Conservation (phyloP, 139 green algal species). For the Coccomyxa sp. region DNA sequence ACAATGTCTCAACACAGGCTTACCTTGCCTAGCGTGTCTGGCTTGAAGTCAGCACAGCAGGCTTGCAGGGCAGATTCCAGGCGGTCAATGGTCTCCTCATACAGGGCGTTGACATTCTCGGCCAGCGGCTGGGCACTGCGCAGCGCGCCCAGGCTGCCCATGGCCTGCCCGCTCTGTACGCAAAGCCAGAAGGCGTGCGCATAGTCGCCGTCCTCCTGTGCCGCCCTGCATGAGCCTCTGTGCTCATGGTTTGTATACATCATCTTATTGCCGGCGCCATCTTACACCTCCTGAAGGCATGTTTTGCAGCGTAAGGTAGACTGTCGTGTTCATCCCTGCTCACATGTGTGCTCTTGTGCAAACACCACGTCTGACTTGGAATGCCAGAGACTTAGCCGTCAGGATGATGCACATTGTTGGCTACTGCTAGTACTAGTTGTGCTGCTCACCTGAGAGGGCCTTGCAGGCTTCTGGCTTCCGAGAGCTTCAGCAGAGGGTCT, state of each 20-base stretch:
- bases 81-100: conserved; percentile 25
- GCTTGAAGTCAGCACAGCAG: conserved; percentile 30
- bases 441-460: conserved; percentile 24
- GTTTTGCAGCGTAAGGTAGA: no score
- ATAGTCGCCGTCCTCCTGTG: conserved; percentile 39
- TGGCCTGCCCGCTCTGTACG: conserved; percentile 23
- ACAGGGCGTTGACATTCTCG: conserved; percentile 25
- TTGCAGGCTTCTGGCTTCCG: conserved; percentile 24
- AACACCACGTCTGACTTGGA: no score
- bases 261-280: no score
- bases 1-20: not conserved
- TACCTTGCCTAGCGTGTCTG: not conserved
- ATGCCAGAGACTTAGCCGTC: no score
- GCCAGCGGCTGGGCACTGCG: conserved; percentile 21
- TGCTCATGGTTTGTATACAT: no score
- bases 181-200: conserved; percentile 42
- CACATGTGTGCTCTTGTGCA: no score
- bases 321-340: no score
- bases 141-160: conserved; percentile 31
- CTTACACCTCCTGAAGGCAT: no score
- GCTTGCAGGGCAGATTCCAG: conserved; percentile 28
- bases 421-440: no score
- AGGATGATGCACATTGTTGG: no score
- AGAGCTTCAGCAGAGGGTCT: conserved; percentile 34
- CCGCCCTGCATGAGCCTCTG: conserved; percentile 24